Evolutionary conservation across 2,329 filamentous ascomycete genomes (phyloP).

Genomic region (Fusarium nelsonii): DNA sequence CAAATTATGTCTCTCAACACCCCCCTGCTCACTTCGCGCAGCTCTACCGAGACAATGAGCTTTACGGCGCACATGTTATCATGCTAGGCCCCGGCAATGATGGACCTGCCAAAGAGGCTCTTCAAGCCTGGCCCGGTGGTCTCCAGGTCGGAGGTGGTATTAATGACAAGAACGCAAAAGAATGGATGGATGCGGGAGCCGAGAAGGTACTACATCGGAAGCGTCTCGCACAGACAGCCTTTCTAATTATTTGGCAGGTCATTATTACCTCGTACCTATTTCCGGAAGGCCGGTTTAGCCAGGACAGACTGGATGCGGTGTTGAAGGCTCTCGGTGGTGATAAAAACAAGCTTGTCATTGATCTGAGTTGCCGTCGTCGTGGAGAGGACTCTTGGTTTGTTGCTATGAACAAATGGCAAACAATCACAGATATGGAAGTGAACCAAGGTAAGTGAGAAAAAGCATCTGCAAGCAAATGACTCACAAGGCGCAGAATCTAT

Average conservation of each 20-base stretch:
- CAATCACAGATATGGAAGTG: slow-evolving; percentile 95
- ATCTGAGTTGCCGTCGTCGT: slow-evolving; percentile 87
- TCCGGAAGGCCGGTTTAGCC: slow-evolving; percentile 83
- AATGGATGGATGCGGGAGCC: slow-evolving; percentile 90
- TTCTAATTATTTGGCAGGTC: slow-evolving; percentile 70
- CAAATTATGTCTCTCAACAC: slow-evolving; percentile 90
- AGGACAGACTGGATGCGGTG: slow-evolving; percentile 79
- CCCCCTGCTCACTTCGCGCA: slow-evolving; percentile 84
- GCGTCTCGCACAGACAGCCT: not conserved
- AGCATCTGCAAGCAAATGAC: slow-evolving; percentile 11
- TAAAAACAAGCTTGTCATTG: slow-evolving; percentile 87
- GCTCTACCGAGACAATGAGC: slow-evolving; percentile 80
- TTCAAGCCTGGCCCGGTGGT: slow-evolving; percentile 81
- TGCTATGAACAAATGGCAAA: slow-evolving; percentile 99
- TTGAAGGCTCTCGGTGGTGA: slow-evolving; percentile 79
- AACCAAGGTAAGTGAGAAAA: slow-evolving; percentile 72
- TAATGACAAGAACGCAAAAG: slow-evolving; percentile 81
- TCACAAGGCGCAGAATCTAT: slow-evolving; percentile 75
- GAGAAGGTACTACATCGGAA: slow-evolving; percentile 74
- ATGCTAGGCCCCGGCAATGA: slow-evolving; percentile 94
- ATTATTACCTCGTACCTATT: slow-evolving; percentile 98
- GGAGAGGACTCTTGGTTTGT: slow-evolving; percentile 85
- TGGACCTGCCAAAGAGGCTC: slow-evolving; percentile 80
- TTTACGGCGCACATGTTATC: slow-evolving; percentile 91
- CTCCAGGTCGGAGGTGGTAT: slow-evolving; percentile 97